A percentile compares a stretch with the other conserved stretches of the same genome.
Conservation (phyloP, 805 yeast species). For the Soucietia sequanensis region DNA sequence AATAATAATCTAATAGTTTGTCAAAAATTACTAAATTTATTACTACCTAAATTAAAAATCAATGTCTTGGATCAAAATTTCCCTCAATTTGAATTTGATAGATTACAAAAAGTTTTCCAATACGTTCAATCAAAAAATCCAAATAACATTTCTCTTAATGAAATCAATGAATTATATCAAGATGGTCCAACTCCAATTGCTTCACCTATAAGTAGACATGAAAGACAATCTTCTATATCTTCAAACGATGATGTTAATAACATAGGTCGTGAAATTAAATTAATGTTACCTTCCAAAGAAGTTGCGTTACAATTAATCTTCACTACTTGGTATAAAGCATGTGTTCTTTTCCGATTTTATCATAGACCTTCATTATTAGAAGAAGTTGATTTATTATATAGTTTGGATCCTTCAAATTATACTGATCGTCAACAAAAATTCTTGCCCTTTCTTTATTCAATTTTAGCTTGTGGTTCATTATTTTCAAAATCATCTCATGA, state of each 20-base stretch:
- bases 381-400: slow-evolving; percentile 73
- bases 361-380: slow-evolving; percentile 79
- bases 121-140: slow-evolving; percentile 18
- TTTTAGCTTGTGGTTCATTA: slow-evolving; percentile 86
- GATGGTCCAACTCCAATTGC: slow-evolving; percentile 23
- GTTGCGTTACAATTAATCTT: slow-evolving; percentile 68
- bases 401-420: slow-evolving; percentile 68
- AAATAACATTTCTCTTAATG: slow-evolving; percentile 18
- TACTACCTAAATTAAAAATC: slow-evolving; percentile 35
- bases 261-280: slow-evolving; percentile 47
- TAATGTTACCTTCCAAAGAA: slow-evolving; percentile 73
- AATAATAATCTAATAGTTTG: slow-evolving; percentile 23
- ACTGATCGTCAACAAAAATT: slow-evolving; percentile 73
- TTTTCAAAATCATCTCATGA: slow-evolving; percentile 49
- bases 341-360: slow-evolving; percentile 80
- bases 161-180: slow-evolving; percentile 26
- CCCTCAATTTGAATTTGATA: slow-evolving; percentile 30
- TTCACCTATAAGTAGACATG: slow-evolving; percentile 8
- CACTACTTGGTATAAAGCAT: slow-evolving; percentile 82
- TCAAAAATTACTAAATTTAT: slow-evolving; percentile 32
- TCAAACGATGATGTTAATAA: slow-evolving; percentile 24
- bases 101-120: slow-evolving; percentile 26
- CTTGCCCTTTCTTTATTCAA: slow-evolving; percentile 77
- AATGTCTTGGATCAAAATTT: slow-evolving; percentile 33
- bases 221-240: slow-evolving; percentile 12